Evolutionary conservation across 805 yeast species (phyloP).

Genomic region (Teunomyces tritomae): DNA sequence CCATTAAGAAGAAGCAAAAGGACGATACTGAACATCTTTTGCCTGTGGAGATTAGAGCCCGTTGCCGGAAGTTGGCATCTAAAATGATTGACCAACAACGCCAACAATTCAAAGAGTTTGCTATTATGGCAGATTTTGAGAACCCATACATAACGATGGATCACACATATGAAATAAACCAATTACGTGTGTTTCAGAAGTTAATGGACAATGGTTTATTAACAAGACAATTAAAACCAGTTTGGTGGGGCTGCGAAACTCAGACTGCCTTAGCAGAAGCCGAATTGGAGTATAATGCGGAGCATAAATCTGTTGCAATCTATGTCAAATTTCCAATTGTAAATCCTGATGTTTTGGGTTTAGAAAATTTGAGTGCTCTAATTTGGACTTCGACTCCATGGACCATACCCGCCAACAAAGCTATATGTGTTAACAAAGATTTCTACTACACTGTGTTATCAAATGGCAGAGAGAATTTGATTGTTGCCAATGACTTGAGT

Average conservation of each 20-base stretch:
- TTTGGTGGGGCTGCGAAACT: constrained; percentile 95
- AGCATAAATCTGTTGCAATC: constrained; percentile 67
- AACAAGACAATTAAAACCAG: constrained; percentile 87
- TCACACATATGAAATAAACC: constrained; percentile 69
- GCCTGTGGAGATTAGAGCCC: constrained; percentile 53
- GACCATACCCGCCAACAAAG: constrained; percentile 88
- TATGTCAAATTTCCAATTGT: constrained; percentile 61
- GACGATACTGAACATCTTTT: constrained; percentile 12
- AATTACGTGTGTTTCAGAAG: constrained; percentile 64
- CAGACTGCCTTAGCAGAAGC: constrained; percentile 95
- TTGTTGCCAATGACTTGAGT: constrained; percentile 57
- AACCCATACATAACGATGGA: constrained; percentile 72
- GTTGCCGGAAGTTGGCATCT: constrained; percentile 70
- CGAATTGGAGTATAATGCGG: constrained; percentile 81
- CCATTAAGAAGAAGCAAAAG: constrained; percentile 15
- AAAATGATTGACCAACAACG: constrained; percentile 63
- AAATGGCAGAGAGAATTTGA: constrained; percentile 24
- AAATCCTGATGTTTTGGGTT: constrained; percentile 4
- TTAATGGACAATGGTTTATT: constrained; percentile 67
- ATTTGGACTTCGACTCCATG: constrained; percentile 99
- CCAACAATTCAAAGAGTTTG: constrained; percentile 63
- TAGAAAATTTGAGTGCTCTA: constrained; percentile 28
- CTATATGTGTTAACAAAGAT: constrained; percentile 66
- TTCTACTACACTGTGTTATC: constrained; percentile 53
- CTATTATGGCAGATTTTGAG: constrained; percentile 80